Evolutionary conservation across 768 basidiomycete genomes (phyloP).

Genomic region (Chiua virens): DNA sequence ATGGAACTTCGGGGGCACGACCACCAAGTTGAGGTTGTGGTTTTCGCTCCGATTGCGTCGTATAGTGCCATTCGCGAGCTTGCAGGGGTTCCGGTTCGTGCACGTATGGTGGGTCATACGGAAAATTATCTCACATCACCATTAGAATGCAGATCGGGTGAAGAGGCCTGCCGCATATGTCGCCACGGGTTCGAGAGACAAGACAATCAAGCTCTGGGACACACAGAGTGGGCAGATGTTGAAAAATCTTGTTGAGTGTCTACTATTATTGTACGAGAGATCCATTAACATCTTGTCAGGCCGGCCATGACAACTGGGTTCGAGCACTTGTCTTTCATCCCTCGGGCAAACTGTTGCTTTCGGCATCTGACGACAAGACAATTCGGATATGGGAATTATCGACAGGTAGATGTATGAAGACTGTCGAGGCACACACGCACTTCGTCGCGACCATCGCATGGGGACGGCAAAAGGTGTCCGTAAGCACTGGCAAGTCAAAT

Average conservation of each 20-base stretch:
- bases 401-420: constrained; percentile 83
- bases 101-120: constrained; percentile 1
- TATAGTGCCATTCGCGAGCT: constrained; percentile 78
- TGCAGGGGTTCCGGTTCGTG: constrained; percentile 64
- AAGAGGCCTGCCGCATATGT: constrained; percentile 60
- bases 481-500: constrained; percentile 40
- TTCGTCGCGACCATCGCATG: constrained; percentile 82
- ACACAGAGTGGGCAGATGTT: constrained; percentile 77
- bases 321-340: constrained; percentile 89
- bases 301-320: constrained; percentile 90
- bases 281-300: constrained; percentile 35
- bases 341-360: constrained; percentile 85
- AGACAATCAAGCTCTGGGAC: constrained; percentile 92
- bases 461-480: constrained; percentile 59
- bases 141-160: constrained; percentile 49
- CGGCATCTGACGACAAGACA: constrained; percentile 90
- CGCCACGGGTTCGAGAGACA: constrained; percentile 86
- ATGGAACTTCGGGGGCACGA: constrained; percentile 86
- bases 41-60: constrained; percentile 76
- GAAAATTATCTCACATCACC: neutral
- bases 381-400: constrained; percentile 88
- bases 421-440: constrained; percentile 83
- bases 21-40: constrained; percentile 78
- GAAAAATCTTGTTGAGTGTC: constrained; percentile 60
- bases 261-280: neutral